Evolutionary conservation across 1,139 yeast species (phyloP).

Genomic region (Yamadazyma sp.): DNA sequence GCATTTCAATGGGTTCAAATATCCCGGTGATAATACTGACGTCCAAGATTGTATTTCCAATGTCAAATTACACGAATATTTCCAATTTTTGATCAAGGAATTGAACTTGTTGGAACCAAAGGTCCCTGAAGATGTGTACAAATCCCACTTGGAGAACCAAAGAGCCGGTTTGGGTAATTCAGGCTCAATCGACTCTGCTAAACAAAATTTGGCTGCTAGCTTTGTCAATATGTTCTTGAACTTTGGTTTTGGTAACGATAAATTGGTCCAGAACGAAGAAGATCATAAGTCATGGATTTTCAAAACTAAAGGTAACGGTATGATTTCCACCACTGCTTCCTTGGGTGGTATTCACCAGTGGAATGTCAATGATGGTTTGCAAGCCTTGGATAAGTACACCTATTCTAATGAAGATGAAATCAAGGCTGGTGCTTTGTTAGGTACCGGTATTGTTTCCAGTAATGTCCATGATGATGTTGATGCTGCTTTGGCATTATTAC

Average conservation of each 20-base stretch:
- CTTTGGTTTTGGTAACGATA: slow-evolving; percentile 87
- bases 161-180: slow-evolving; percentile 56
- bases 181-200: slow-evolving; percentile 85
- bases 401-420: slow-evolving; percentile 85
- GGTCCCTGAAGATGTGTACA: slow-evolving; percentile 93
- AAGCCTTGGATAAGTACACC: slow-evolving; percentile 82
- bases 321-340: slow-evolving; percentile 92
- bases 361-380: slow-evolving; percentile 89
- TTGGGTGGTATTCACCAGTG: slow-evolving; percentile 89
- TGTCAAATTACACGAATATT: slow-evolving; percentile 75
- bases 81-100: slow-evolving; percentile 77
- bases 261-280: slow-evolving; percentile 70
- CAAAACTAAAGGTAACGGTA: slow-evolving; percentile 89
- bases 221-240: slow-evolving; percentile 92
- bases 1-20: slow-evolving; percentile 77
- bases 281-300: slow-evolving; percentile 83
- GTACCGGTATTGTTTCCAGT: slow-evolving; percentile 91
- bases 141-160: slow-evolving; percentile 79
- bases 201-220: slow-evolving; percentile 92
- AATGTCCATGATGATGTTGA: slow-evolving; percentile 97
- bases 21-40: slow-evolving; percentile 63
- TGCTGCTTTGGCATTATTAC: slow-evolving; percentile 82
- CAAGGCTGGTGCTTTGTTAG: slow-evolving; percentile 94
- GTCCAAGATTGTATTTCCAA: slow-evolving; percentile 88
- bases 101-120: slow-evolving; percentile 86